Evolutionary conservation across 345 rosid species (phyloP), one percentile per base, ranked within the genome.

Genomic region (Heritiera fomes): DNA sequence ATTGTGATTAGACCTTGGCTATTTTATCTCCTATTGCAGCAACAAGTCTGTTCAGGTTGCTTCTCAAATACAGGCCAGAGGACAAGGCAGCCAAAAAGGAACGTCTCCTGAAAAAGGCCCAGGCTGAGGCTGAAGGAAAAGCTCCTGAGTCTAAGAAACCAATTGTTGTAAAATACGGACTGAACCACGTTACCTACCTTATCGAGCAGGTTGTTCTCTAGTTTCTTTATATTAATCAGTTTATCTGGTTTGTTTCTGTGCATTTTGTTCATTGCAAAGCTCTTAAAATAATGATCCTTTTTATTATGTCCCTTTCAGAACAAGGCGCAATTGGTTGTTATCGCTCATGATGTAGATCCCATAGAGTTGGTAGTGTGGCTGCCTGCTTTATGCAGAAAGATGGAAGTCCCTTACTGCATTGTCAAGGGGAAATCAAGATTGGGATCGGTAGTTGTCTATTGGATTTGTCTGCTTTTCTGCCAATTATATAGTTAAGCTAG

Each of bases 311-410:
- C 15, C 20, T n/a, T 82, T 80, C 80, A 91, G 95, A 91, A 91
- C 80, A 91, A 89, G 80, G 95, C 93, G 8, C 95, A 89, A 65
- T 64, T 91, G 83, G 97, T 93, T 41, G 87, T 93, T 63, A 93
- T 92, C 13, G 97, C 97, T 28, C 97, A 91, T 66, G 97, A 92
- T 80, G 97, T 92, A 20, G 94, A 92, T 78, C 97, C 97, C 15
- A 92, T 92, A 43, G 97, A 92, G 86, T 82, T 92, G 85, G 97
- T 92, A 61, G 93, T 92, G 4, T 92, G 97, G 97, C 81, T 92
- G 38, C 97, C 97, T 59, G 92, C 97, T n/a, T 77, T 92, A 17
- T 92, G 97, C 83, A 88, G 97, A 55, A 92, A 92, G 84, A 90
- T 92, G 95, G 97, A 92, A 84, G 90, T 92, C 45, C 97, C 97